Evolutionary conservation across 805 yeast species (phyloP), one percentile per base, ranked within the genome.

Genomic region (Lipomyces starkeyi): DNA sequence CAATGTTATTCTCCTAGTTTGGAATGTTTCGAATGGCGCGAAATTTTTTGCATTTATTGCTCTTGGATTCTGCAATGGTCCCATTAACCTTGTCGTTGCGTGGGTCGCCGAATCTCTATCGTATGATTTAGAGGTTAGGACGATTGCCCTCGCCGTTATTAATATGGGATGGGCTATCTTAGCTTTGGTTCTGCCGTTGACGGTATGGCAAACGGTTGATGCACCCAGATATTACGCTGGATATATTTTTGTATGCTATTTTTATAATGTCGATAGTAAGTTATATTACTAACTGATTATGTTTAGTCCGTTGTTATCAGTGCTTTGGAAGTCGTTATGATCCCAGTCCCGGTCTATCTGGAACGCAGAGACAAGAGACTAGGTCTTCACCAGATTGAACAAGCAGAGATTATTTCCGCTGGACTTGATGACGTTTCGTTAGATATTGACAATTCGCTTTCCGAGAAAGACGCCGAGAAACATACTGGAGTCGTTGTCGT

Each of bases 351-450:
- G 20, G 32, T 68, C 32, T 59, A 49, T 43, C 52, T 65, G 58
- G 70, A 68, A 11, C 68, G 60, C 22, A 57, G 71, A 13, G 71
- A 68, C 55, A 34, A 25, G 22, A 55, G 25, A 34, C 61, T 57
- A 6, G 70, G 70, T 17, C 47, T 54, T 22, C 61, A 60, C 64
- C 61, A 63, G 64, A 34, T 60, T 11, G 63, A 59, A n/a, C n/a
- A n/a, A n/a, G n/a, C n/a, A n/a, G n/a, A n/a, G n/a, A n/a, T n/a
- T n/a, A n/a, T n/a, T n/a, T n/a, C 56, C 27, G 32, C 25, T 7
- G 59, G 56, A n/a, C 60, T 32, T 43, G 67, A 56, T 11, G 67
- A 25, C 85, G 83, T 20, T 84, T 85, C 61, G 6, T 25, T 5
- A 27, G 13, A 29, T 34, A 7, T 27, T 9, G 61, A 22, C 6